These are phyloP conservation scores for Emergomyces orientalis DNA, from an alignment of 2,329 filamentous ascomycete genomes.

Conservation along the genomic window DNA sequence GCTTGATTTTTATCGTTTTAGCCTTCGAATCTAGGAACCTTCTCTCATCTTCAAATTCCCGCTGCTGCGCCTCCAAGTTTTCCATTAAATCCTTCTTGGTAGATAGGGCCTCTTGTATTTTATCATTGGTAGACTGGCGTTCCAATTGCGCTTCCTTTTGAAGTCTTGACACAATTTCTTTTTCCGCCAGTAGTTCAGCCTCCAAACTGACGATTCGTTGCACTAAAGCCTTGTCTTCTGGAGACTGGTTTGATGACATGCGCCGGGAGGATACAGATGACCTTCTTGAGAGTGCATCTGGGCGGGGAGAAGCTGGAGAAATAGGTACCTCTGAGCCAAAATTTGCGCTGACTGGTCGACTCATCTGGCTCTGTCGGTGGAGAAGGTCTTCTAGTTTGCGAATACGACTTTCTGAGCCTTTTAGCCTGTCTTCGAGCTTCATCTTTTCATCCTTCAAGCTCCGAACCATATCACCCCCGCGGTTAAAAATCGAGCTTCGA, in stretches of 20 bases:
- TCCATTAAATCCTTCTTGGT: conserved; percentile 90
- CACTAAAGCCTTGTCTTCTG: conserved; percentile 52
- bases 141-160: conserved; percentile 59
- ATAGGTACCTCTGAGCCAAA: conserved; percentile 36
- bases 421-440: conserved; percentile 63
- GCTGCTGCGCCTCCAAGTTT: conserved; percentile 87
- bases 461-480: conserved; percentile 72
- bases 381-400: conserved; percentile 84
- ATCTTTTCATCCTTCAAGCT: conserved; percentile 75
- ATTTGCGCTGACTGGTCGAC: conserved; percentile 45
- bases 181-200: conserved; percentile 65
- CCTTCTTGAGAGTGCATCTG: conserved; percentile 42
- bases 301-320: conserved; percentile 35
- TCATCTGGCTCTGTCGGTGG: conserved; percentile 63
- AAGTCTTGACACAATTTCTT: conserved; percentile 54
- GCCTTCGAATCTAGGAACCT: conserved; percentile 75
- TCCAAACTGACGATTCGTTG: conserved; percentile 62
- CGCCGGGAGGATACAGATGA: conserved; percentile 54
- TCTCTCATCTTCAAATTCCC: conserved; percentile 77
- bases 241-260: conserved; percentile 50
- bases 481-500: conserved; percentile 73
- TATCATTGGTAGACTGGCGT: conserved; percentile 53
- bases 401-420: conserved; percentile 79
- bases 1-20: conserved; percentile 60
- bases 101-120: conserved; percentile 74